Evolutionary conservation across 169 alveolate genomes (phyloP).

Genomic region (Perkinsus chesapeaki): DNA sequence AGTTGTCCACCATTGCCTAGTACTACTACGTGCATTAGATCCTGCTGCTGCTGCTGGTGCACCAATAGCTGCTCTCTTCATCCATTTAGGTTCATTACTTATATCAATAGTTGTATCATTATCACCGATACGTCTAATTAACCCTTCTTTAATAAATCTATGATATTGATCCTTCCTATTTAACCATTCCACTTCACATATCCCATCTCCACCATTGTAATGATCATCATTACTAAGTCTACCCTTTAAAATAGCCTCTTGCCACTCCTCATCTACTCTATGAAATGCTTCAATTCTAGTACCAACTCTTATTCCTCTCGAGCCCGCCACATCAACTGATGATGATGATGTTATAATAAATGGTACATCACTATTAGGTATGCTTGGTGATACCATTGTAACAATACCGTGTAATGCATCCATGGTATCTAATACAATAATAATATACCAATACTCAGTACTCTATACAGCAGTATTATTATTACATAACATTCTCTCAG

Average conservation of each 20-base stretch:
- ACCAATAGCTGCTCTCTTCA: neutral
- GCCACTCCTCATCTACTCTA: neutral
- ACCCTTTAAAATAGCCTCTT: neutral
- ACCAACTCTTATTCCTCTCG: too few species aligned
- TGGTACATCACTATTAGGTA: too few species aligned
- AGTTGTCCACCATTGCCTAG: neutral
- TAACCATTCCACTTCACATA: neutral
- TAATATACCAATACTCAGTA: neutral
- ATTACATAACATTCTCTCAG: neutral
- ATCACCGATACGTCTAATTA: neutral
- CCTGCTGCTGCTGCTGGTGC: neutral
- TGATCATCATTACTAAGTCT: too few species aligned
- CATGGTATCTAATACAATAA: neutral
- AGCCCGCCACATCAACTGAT: neutral
- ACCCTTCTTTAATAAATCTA: neutral
- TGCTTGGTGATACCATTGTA: neutral
- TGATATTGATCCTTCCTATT: neutral
- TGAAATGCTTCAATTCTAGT: neutral
- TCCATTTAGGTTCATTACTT: neutral
- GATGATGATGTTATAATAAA: neutral
- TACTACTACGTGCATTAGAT: too few species aligned
- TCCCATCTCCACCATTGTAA: too few species aligned
- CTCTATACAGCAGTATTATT: neutral
- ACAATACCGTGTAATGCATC: neutral
- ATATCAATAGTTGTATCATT: neutral